Evolutionary conservation across 495 filamentous ascomycete species (phyloP).

Genomic region (Neurospora intermedia): DNA sequence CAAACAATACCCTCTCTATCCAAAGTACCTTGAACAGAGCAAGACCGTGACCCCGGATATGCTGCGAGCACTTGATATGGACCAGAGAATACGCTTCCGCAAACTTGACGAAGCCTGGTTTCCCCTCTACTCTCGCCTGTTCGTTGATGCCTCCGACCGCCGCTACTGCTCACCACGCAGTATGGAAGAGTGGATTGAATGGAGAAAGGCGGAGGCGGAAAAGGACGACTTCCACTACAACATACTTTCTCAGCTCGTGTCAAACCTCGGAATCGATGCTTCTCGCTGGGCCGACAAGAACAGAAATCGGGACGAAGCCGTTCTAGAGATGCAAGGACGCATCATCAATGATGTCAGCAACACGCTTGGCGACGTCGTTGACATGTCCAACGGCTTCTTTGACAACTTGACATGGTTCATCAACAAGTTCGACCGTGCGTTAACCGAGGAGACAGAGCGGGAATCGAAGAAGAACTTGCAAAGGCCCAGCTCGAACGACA

Average conservation of each 20-base stretch:
- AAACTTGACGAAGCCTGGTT: constrained; percentile 10
- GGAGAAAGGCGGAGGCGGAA: background rate
- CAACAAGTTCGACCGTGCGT: background rate
- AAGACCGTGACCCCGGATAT: background rate
- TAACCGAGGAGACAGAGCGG: background rate
- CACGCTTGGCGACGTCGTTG: background rate
- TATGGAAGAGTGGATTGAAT: constrained; percentile 13
- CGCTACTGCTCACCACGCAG: constrained; percentile 9
- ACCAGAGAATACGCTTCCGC: constrained; percentile 1
- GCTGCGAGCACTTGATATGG: background rate
- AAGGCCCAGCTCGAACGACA: background rate
- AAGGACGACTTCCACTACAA: background rate
- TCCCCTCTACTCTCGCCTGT: background rate
- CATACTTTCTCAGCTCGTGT: background rate
- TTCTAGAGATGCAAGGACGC: background rate
- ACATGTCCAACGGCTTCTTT: background rate
- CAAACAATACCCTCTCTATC: constrained; percentile 3
- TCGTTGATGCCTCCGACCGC: background rate
- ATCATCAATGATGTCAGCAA: background rate
- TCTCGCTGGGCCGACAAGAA: background rate
- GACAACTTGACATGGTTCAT: background rate
- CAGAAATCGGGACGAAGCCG: background rate
- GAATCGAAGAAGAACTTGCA: background rate
- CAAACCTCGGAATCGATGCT: background rate
- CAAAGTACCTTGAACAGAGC: background rate